phyloP scores from a whole-genome alignment of 805 yeast species.

The Candida khao-thaluensis region DNA sequence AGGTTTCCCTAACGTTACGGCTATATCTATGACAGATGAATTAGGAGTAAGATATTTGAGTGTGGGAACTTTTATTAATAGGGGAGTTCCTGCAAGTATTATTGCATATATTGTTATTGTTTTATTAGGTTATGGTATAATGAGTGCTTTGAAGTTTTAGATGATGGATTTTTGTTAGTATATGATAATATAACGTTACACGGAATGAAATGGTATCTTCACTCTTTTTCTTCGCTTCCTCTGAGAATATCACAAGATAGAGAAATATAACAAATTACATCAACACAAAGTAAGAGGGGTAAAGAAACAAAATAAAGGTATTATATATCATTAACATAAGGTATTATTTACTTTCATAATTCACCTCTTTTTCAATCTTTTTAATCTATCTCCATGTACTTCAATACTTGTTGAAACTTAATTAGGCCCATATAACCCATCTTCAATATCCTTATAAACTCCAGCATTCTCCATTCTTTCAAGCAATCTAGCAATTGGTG shows the following conservation, averaged over 20 bases:
- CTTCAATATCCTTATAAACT: conserved; percentile 27
- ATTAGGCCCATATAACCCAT: conserved; percentile 29
- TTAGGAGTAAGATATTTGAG: conserved; percentile 40
- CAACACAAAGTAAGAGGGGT: too few relatives aligned
- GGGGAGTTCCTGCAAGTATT: conserved; percentile 43
- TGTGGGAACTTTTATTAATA: conserved; percentile 40
- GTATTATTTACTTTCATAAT: conserved; percentile 4
- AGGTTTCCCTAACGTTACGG: conserved; percentile 46
- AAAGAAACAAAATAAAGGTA: too few relatives aligned
- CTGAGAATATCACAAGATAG: too few relatives aligned
- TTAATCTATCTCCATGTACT: not conserved
- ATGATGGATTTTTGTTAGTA: not conserved
- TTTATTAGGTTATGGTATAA: conserved; percentile 41
- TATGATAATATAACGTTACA: not conserved
- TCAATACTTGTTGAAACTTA: not conserved
- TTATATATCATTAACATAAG: conserved; percentile 6
- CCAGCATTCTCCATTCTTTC: conserved; percentile 31
- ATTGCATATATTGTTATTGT: conserved; percentile 36
- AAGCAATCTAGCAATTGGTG: conserved; percentile 31
- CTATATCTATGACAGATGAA: conserved; percentile 43
- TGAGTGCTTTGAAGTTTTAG: conserved; percentile 29
- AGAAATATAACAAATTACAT: too few relatives aligned
- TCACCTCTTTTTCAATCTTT: not conserved
- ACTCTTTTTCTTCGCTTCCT: too few relatives aligned
- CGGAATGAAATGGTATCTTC: too few relatives aligned